Evolutionary conservation across 2,329 filamentous ascomycete species (phyloP), one percentile per base, ranked within the genome.

Genomic region (Talaromyces sp.): DNA sequence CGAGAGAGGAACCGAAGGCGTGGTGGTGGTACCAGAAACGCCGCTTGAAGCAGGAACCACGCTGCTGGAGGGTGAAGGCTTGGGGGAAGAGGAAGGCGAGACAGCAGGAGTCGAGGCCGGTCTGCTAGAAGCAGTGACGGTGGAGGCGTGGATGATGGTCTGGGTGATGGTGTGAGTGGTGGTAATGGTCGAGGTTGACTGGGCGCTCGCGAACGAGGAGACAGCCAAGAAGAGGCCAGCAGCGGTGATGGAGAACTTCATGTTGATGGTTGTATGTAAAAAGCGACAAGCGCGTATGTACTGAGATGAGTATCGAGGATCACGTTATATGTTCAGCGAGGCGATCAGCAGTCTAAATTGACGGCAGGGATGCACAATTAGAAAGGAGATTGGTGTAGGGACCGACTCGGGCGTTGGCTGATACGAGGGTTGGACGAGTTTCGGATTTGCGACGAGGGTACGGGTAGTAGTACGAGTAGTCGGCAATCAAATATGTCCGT

Each of bases 91-190:
- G 27, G 67, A 66, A 35, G 54, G 63, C n/a, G 39, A 63, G 37
- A 62, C 70, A 67, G 61, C 64, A 66, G 54, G 35, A 56, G 60
- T 33, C 25, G 60, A 59, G 63, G 56, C 54, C 1, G 64, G 56
- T 22, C 31, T 58, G 50, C 64, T 66, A 19, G 66, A 61, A 37
- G 66, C 63, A 31, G 62, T 43, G 47, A 62, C 60, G 41, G 58
- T 63, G 22, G 50, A 17, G 50, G 80, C 78, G 17, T 81, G 80
- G 3, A 78, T 59, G 19, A 80, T 69, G 27, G 81, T 81, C 68
- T 82, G 82, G 27, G 78, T 77, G 66, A 71, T 68, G 68, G 78
- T 78, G 52, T 75, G 73, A 13, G 57, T 61, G 47, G 63, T 61
- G 22, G 76, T 79, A 27, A 77, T 70, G 47, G 73, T 69, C 67